Base-by-base conservation (phyloP, 2,329 filamentous ascomycete species). In the Trichoderma sp. region DNA sequence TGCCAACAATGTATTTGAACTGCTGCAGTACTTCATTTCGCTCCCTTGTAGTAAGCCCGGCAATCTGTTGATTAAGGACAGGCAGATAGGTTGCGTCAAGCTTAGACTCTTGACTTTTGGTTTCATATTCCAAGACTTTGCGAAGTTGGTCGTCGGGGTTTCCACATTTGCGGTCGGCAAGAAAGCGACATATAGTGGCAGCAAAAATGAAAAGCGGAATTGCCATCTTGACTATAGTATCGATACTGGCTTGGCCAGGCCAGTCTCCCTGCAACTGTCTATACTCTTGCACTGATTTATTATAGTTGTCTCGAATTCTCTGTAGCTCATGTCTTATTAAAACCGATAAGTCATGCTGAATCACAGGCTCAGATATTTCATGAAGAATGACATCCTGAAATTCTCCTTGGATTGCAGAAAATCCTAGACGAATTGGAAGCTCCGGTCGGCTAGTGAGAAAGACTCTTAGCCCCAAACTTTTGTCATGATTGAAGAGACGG, bases 371-470 rank as follows among this genome's bases (percentile, higher is more conserved):
- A 3, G 68, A 21, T 39, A 70, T 70, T 24, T 63, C 57, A 43
- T 70, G 28, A 6, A 56, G 60, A 39, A 56, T 21, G 12, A 64
- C 28, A 2, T 56, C 7, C n/a, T 70, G 28, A 39, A 63, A 62
- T 32, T 65, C 6, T 2, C 76, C 14, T 73, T 61, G 11, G n/a
- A 81, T 76, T 7, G 73, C 6, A 0, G 64, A 67, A 51, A 86
- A 84, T 0, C 81, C 79, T 14, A 81, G 73, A 0, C 80, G 79
- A 53, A 84, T 77, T 0, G 79, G 78, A 1, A 82, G 71, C 53
- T 85, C 81, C 0, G 83, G 83, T 6, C 83, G 77, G 43, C 83
- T 85, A 0, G 83, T 85, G 0, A 85, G n/a, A 34, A 86, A 83
- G 6, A 82, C 64, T 69, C 75, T 78, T 9, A 83, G 18, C 9